phyloP scores from a whole-genome alignment of 108 stramenopile genomes.

The Conticribra guillardii region DNA sequence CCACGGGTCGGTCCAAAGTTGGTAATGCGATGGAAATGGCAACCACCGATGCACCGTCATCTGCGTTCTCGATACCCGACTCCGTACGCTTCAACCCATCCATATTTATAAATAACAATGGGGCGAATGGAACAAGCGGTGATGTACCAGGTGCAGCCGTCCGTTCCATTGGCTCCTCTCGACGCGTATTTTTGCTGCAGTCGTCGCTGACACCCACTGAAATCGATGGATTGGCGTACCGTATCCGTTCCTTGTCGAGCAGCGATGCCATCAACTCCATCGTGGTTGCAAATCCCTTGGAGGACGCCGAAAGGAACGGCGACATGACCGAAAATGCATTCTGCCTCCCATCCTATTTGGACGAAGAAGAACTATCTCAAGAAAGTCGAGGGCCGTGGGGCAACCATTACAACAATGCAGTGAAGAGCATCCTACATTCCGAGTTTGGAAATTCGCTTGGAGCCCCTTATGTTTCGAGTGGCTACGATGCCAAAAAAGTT shows the following conservation, averaged over 20 bases:
- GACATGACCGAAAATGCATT: slow-evolving; percentile 43
- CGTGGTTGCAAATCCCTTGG: slow-evolving; percentile 70
- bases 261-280: slow-evolving; percentile 69
- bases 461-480: slow-evolving; percentile 69
- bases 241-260: slow-evolving; percentile 62
- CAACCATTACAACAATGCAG: background rate
- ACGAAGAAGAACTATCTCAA: slow-evolving; percentile 33
- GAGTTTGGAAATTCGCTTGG: slow-evolving; percentile 24
- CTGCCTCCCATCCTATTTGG: slow-evolving; percentile 33
- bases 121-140: no score
- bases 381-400: slow-evolving; percentile 7
- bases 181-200: slow-evolving; percentile 76
- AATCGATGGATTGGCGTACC: slow-evolving; percentile 79
- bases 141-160: slow-evolving; percentile 51
- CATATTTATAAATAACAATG: slow-evolving; percentile 6
- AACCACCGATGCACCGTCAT: slow-evolving; percentile 17
- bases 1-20: slow-evolving; percentile 14
- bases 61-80: slow-evolving; percentile 38
- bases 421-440: slow-evolving; percentile 39
- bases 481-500: slow-evolving; percentile 69
- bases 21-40: slow-evolving; percentile 28
- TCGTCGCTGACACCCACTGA: slow-evolving; percentile 61
- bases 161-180: slow-evolving; percentile 70
- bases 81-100: slow-evolving; percentile 31
- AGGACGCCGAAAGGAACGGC: slow-evolving; percentile 48